Conservation (phyloP, 768 basidiomycete species). For the Paxillus rubicundulus region DNA sequence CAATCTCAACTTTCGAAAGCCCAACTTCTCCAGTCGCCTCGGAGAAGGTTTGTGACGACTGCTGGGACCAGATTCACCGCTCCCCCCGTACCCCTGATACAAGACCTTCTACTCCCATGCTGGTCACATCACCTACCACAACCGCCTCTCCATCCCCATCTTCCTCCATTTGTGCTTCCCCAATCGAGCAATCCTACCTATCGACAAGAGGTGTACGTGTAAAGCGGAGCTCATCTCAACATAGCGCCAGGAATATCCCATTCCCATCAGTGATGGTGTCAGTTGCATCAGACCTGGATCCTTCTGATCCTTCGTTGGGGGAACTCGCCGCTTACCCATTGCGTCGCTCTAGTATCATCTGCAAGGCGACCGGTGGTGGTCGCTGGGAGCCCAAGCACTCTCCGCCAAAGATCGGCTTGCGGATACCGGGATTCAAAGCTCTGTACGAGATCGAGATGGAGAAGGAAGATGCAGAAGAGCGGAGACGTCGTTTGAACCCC, state of each 20-base stretch:
- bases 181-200: slow-evolving; percentile 26
- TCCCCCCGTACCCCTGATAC: slow-evolving; percentile 41
- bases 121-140: slow-evolving; percentile 31
- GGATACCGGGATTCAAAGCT: slow-evolving; percentile 64
- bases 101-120: slow-evolving; percentile 37
- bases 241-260: slow-evolving; percentile 25
- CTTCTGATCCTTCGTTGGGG: slow-evolving; percentile 52
- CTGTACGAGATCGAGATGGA: slow-evolving; percentile 71
- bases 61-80: slow-evolving; percentile 72
- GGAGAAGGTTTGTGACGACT: slow-evolving; percentile 75
- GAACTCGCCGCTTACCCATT: slow-evolving; percentile 77
- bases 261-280: slow-evolving; percentile 24
- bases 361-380: slow-evolving; percentile 78
- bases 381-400: slow-evolving; percentile 72
- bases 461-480: slow-evolving; percentile 55
- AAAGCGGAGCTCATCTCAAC: slow-evolving; percentile 28
- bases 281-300: slow-evolving; percentile 24
- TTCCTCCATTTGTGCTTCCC: slow-evolving; percentile 35
- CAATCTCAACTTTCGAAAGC: slow-evolving; percentile 55
- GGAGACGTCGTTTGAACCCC: slow-evolving; percentile 53
- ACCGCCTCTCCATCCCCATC: slow-evolving; percentile 33
- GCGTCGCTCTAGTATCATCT: slow-evolving; percentile 59
- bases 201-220: slow-evolving; percentile 16
- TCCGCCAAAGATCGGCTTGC: slow-evolving; percentile 41
- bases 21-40: slow-evolving; percentile 56